Conservation (phyloP, 345 rosid species). For the Rhizophora apiculata region DNA sequence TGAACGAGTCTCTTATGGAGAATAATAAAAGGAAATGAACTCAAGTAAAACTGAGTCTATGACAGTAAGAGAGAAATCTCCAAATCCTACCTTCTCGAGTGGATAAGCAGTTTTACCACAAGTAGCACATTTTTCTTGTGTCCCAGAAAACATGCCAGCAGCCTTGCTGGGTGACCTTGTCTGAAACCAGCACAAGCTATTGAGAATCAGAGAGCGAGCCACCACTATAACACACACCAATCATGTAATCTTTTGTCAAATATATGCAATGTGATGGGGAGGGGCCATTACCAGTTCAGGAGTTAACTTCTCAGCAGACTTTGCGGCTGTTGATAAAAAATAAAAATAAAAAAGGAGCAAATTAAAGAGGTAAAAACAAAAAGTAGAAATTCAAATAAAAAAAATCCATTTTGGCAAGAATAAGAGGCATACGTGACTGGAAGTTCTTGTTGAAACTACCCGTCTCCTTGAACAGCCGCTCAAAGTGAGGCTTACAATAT, state of each 20-base stretch:
- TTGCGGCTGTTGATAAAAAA: slow-evolving; percentile 61
- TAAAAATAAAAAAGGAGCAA: slow-evolving; percentile 20
- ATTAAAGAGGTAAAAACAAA: slow-evolving; percentile 23
- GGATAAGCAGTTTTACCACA: slow-evolving; percentile 98
- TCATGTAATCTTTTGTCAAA: slow-evolving; percentile 7
- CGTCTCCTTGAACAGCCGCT: slow-evolving; percentile 93
- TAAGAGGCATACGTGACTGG: slow-evolving; percentile 67
- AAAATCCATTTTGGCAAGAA: slow-evolving; percentile 8
- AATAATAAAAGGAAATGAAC: too few species aligned
- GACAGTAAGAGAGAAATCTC: background rate
- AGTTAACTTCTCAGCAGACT: slow-evolving; percentile 77
- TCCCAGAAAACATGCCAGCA: slow-evolving; percentile 94
- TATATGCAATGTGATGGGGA: slow-evolving; percentile 15
- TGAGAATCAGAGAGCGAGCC: slow-evolving; percentile 21
- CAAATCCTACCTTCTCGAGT: slow-evolving; percentile 73
- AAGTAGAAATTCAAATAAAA: background rate
- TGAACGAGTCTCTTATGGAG: background rate
- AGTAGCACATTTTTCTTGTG: slow-evolving; percentile 93
- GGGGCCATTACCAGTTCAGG: slow-evolving; percentile 70
- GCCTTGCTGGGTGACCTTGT: slow-evolving; percentile 92
- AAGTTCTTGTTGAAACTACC: slow-evolving; percentile 94
- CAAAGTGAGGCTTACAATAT: slow-evolving; percentile 96
- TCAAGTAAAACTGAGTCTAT: background rate
- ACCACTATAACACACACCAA: background rate
- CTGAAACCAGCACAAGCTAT: slow-evolving; percentile 47